A percentile compares a stretch with the other conserved stretches of the same genome.
These are phyloP conservation scores for Phytophthora pinifolia DNA, from an alignment of 352 stramenopile genomes.

Conservation along the genomic window DNA sequence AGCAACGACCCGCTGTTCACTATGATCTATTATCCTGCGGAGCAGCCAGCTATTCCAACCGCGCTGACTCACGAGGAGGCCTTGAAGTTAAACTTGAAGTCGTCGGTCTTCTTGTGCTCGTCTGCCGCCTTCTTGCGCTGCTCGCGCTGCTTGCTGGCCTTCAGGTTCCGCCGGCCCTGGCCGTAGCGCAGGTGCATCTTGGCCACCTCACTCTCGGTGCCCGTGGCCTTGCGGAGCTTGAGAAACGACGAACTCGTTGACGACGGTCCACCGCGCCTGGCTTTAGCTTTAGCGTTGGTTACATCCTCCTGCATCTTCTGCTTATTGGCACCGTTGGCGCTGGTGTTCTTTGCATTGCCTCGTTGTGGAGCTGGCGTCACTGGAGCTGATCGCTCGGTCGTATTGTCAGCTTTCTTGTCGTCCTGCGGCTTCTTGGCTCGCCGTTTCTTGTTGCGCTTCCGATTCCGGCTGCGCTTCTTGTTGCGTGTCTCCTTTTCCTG, in stretches of 20 bases:
- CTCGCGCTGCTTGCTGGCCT: constrained; percentile 49
- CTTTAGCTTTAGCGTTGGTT: constrained; percentile 4
- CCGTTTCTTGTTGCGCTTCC: constrained; percentile 34
- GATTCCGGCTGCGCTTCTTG: constrained; percentile 35
- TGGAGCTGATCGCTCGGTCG: constrained; percentile 11
- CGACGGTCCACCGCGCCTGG: no score
- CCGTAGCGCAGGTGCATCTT: constrained; percentile 78
- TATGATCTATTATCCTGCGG: constrained; percentile 5
- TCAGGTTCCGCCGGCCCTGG: constrained; percentile 53
- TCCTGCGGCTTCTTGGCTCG: constrained; percentile 16
- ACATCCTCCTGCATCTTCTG: constrained; percentile 22
- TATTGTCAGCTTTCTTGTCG: constrained; percentile 8
- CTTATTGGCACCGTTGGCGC: constrained; percentile 1
- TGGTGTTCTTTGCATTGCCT: constrained; percentile 15
- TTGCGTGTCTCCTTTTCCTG: constrained; percentile 3
- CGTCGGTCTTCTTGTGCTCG: constrained; percentile 4
- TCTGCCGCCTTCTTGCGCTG: constrained; percentile 29
- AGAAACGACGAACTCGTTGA: constrained; percentile 38
- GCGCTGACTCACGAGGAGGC: constrained; percentile 2
- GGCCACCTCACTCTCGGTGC: constrained; percentile 62
- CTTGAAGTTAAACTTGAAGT: constrained; percentile 44
- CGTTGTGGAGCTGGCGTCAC: constrained; percentile 17
- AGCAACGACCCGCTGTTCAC: background rate
- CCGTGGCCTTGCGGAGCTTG: constrained; percentile 60
- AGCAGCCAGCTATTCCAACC: background rate